Percentiles rank a stretch among this genome's conserved stretches.
Evolutionary conservation across 2,329 filamentous ascomycete genomes (phyloP).

Genomic region (Coniochaeta prunicola): DNA sequence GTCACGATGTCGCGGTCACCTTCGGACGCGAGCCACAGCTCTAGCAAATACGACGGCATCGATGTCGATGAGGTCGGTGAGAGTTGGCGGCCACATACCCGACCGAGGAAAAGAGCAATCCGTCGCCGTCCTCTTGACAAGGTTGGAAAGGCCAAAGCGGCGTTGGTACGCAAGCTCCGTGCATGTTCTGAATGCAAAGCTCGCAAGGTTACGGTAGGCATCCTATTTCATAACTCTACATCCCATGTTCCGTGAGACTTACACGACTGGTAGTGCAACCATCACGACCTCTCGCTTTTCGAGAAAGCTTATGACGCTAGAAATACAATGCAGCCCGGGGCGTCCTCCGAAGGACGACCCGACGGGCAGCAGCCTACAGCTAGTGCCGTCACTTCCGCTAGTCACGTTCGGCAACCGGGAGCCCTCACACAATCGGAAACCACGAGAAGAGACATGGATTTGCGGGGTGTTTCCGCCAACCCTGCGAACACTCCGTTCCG

Average conservation of each 20-base stretch:
- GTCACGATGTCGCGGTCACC: conserved; percentile 9
- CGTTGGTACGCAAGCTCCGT: conserved; percentile 14
- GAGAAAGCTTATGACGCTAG: conserved; percentile 4
- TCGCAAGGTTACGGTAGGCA: conserved; percentile 13
- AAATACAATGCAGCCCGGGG: background rate
- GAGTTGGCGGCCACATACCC: background rate
- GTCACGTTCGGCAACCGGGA: background rate
- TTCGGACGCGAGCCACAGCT: conserved; percentile 6
- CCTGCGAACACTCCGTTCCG: background rate
- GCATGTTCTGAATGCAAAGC: conserved; percentile 13
- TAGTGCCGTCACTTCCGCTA: background rate
- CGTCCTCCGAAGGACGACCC: background rate
- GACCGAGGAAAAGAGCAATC: conserved; percentile 4
- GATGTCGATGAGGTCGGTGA: conserved; percentile 3
- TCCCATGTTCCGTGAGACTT: background rate
- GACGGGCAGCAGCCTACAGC: background rate
- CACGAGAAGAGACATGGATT: conserved; percentile 1
- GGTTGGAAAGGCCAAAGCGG: conserved; percentile 7
- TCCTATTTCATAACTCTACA: background rate
- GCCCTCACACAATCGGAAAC: background rate
- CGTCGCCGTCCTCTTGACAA: conserved; percentile 10
- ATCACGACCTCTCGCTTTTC: conserved; percentile 10
- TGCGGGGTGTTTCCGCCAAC: conserved; percentile 5
- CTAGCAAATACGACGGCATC: conserved; percentile 4
- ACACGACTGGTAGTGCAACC: conserved; percentile 11